Conservation (phyloP, 148 eudicot species). For the Silene conica region DNA sequence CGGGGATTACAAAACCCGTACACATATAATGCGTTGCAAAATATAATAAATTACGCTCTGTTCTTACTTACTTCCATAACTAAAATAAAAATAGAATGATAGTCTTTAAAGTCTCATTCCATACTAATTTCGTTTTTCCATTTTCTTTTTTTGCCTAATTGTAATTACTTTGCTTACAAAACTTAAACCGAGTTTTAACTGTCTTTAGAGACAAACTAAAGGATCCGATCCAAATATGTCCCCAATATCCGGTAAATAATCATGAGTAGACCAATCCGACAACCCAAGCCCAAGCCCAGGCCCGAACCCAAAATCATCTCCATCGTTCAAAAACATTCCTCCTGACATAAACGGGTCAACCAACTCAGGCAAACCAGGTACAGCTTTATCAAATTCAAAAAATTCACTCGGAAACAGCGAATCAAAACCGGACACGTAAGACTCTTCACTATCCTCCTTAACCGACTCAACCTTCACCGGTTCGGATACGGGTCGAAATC, state of each 20-base stretch:
- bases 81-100: no score
- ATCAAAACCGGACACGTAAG: slow-evolving; percentile 27
- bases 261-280: slow-evolving; percentile 25
- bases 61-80: no score
- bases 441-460: not conserved
- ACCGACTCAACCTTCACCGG: slow-evolving; percentile 10
- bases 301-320: slow-evolving; percentile 37
- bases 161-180: slow-evolving; percentile 11
- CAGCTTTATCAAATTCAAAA: slow-evolving; percentile 32
- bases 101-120: not conserved
- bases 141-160: not conserved
- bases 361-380: slow-evolving; percentile 26
- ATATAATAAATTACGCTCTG: no score
- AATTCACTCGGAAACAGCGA: slow-evolving; percentile 36
- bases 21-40: not conserved
- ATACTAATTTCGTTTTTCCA: not conserved
- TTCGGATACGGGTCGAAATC: slow-evolving; percentile 23
- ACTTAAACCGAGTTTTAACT: slow-evolving; percentile 3
- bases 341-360: slow-evolving; percentile 24
- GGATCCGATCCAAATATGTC: slow-evolving; percentile 82
- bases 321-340: slow-evolving; percentile 18
- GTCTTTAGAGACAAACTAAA: slow-evolving; percentile 35
- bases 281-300: not conserved
- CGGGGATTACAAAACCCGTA: no score
- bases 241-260: slow-evolving; percentile 53